A percentile compares a stretch with the other conserved stretches of the same genome.
Evolutionary conservation across 2,329 filamentous ascomycete genomes (phyloP).

Genomic region (Aspergillus unguis): DNA sequence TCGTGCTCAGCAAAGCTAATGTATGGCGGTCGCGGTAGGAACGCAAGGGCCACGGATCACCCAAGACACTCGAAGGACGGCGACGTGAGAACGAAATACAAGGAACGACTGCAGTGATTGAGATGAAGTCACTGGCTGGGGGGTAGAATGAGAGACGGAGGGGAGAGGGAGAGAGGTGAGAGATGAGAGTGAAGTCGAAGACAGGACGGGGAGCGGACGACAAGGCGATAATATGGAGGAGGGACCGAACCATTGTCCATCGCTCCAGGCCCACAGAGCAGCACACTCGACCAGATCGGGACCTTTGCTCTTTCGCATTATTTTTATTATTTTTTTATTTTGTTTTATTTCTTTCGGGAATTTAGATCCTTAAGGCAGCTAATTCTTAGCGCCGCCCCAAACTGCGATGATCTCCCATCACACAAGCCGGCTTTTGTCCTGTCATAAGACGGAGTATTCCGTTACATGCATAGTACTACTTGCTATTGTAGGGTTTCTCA

Average conservation of each 20-base stretch:
- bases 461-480: background rate
- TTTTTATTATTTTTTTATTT: no score
- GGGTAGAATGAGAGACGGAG: slow-evolving; percentile 4
- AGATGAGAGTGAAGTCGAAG: slow-evolving; percentile 2
- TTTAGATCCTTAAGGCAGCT: slow-evolving; percentile 2
- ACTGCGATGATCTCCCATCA: slow-evolving; percentile 18
- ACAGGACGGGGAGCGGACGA: background rate
- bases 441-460: background rate
- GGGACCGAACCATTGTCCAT: background rate
- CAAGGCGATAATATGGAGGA: slow-evolving; percentile 8
- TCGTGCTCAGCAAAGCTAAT: slow-evolving; percentile 6
- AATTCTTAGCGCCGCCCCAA: slow-evolving; percentile 13
- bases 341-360: background rate
- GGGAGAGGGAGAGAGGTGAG: slow-evolving; percentile 6
- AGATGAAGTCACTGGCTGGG: slow-evolving; percentile 1
- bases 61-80: slow-evolving; percentile 10
- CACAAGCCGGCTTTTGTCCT: slow-evolving; percentile 3
- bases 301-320: no score
- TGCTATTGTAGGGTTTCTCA: no score
- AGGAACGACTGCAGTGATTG: background rate
- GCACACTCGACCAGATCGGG: no score
- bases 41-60: slow-evolving; percentile 20
- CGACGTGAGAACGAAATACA: background rate
- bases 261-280: no score
- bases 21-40: slow-evolving; percentile 9